phyloP scores from a whole-genome alignment of 192 early-diverging fungal genomes.

The Funneliformis geosporum region DNA sequence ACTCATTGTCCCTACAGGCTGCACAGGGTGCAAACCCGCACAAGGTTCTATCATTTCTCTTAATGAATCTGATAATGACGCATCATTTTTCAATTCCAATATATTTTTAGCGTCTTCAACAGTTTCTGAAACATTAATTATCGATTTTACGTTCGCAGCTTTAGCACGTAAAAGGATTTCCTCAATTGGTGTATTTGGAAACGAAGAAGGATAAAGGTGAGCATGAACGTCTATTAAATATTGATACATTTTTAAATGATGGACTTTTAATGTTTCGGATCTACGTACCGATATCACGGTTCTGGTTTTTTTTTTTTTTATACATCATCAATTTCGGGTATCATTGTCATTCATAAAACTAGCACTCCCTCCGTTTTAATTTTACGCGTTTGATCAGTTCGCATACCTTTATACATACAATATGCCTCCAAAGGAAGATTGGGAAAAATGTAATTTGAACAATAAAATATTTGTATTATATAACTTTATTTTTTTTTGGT shows the following conservation, averaged over 20 bases:
- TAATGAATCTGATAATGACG: constrained; percentile 31
- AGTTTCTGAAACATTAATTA: constrained; percentile 57
- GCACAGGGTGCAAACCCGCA: constrained; percentile 57
- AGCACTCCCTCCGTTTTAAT: neutral
- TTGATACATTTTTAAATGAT: neutral
- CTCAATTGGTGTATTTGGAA: constrained; percentile 41
- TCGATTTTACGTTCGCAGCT: constrained; percentile 41
- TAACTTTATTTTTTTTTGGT: neutral
- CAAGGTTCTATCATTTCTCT: constrained; percentile 47
- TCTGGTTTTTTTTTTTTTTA: no score
- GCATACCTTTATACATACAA: constrained; percentile 20
- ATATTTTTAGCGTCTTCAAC: constrained; percentile 51
- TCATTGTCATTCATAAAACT: neutral
- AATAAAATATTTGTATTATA: neutral
- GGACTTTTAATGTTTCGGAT: no score
- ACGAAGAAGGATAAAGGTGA: constrained; percentile 49
- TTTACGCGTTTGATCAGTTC: neutral
- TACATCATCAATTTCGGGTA: no score
- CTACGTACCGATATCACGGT: no score
- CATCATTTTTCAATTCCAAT: constrained; percentile 36
- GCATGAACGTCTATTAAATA: constrained; percentile 54
- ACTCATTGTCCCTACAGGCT: constrained; percentile 40
- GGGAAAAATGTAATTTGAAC: constrained; percentile 90
- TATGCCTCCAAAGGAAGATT: constrained; percentile 90
- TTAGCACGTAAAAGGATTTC: constrained; percentile 37